Evolutionary conservation across 768 basidiomycete genomes (phyloP).

Genomic region (Leccinum pellstonianum): DNA sequence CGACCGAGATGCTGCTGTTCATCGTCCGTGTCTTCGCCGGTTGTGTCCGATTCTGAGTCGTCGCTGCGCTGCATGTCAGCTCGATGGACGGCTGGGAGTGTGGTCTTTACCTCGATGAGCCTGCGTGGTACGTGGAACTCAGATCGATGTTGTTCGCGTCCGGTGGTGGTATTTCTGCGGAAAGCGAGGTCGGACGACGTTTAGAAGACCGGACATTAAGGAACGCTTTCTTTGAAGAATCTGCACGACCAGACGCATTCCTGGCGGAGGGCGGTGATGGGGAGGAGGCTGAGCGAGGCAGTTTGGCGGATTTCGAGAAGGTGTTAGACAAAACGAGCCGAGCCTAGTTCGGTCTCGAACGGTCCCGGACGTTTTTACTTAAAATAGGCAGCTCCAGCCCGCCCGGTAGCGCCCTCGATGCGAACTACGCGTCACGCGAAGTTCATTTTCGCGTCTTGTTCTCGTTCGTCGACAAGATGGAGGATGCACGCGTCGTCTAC

Average conservation of each 20-base stretch:
- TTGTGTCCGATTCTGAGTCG: constrained; percentile 49
- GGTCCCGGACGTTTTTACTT: background rate
- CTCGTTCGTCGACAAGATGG: constrained; percentile 22
- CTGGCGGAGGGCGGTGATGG: constrained; percentile 68
- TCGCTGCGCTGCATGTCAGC: constrained; percentile 39
- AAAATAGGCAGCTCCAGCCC: constrained; percentile 10
- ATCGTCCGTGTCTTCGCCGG: constrained; percentile 60
- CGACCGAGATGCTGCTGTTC: constrained; percentile 44
- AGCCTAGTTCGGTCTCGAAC: background rate
- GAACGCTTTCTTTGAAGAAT: constrained; percentile 41
- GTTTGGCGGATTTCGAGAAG: constrained; percentile 42
- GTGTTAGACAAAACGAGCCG: background rate
- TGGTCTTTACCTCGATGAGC: constrained; percentile 68
- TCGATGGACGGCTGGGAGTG: background rate
- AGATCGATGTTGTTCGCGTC: constrained; percentile 50
- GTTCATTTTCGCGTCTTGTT: constrained; percentile 10
- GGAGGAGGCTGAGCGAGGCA: constrained; percentile 78
- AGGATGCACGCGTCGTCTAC: constrained; percentile 36
- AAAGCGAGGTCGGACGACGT: constrained; percentile 28
- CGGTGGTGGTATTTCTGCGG: constrained; percentile 19
- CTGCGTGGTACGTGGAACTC: constrained; percentile 87
- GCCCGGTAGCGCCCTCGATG: background rate
- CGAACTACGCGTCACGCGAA: constrained; percentile 14
- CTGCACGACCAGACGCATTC: constrained; percentile 51
- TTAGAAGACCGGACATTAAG: constrained; percentile 29